Conservation (phyloP, 352 stramenopile genomes). For the Phytophthora tubulina region DNA sequence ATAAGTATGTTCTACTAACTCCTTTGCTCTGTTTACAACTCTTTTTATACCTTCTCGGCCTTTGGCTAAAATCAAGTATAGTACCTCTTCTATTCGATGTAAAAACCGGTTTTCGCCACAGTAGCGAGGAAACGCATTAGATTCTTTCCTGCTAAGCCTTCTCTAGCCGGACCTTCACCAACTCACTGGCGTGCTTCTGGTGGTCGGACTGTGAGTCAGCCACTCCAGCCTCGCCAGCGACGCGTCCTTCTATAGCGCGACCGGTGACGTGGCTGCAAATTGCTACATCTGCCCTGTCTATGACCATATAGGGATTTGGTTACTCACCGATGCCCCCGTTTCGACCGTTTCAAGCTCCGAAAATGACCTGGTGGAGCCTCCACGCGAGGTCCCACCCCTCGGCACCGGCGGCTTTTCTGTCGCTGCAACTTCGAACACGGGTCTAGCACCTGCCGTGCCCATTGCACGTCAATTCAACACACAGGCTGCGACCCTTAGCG, state of each 20-base stretch:
- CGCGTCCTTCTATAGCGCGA: constrained; percentile 14
- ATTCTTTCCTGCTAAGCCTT: too few relatives aligned
- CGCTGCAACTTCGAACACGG: constrained; percentile 9
- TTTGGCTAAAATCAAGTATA: constrained; percentile 57
- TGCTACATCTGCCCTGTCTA: too few relatives aligned
- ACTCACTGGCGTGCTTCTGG: not conserved
- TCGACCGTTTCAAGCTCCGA: not conserved
- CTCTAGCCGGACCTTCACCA: too few relatives aligned
- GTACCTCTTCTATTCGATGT: constrained; percentile 95
- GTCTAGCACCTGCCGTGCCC: not conserved
- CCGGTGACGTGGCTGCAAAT: too few relatives aligned
- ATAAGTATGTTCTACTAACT: too few relatives aligned
- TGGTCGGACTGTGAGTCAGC: constrained; percentile 13
- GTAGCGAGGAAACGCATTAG: too few relatives aligned
- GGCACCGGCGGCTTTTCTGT: not conserved
- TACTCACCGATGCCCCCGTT: constrained; percentile 12
- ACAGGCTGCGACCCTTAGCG: not conserved
- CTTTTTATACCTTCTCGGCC: constrained; percentile 85
- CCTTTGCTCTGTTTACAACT: too few relatives aligned
- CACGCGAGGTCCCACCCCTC: constrained; percentile 2
- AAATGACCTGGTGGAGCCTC: not conserved
- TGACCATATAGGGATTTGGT: not conserved
- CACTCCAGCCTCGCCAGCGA: constrained; percentile 21
- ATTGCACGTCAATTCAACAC: not conserved
- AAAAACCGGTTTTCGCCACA: constrained; percentile 85